phyloP scores from a whole-genome alignment of 2,329 filamentous ascomycete genomes.

The Colletotrichum cereale region DNA sequence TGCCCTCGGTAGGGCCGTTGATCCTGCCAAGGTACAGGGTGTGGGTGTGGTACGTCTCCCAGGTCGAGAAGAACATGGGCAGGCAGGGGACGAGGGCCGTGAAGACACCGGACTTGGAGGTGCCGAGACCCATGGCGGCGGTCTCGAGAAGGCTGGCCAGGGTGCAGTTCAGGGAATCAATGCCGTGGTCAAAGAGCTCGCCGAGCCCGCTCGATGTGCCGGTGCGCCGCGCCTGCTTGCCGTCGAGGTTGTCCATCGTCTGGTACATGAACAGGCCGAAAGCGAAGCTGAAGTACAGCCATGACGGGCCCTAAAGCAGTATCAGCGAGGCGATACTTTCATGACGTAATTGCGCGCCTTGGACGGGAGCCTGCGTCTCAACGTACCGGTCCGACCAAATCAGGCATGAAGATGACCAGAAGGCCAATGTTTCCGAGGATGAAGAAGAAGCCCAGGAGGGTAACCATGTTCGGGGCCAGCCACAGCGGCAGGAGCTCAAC shows the following conservation, averaged over 20 bases:
- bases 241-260: conserved; percentile 99
- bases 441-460: conserved; percentile 93
- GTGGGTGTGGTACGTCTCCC: conserved; percentile 99
- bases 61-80: conserved; percentile 99
- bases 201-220: conserved; percentile 95
- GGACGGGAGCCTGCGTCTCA: background rate
- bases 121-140: conserved; percentile 91
- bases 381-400: conserved; percentile 88
- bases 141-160: conserved; percentile 91
- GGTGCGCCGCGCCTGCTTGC: conserved; percentile 95
- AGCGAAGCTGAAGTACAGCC: conserved; percentile 97
- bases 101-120: conserved; percentile 86
- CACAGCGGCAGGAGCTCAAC: conserved; percentile 94
- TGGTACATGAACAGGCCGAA: conserved; percentile 98
- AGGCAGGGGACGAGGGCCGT: conserved; percentile 92
- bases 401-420: conserved; percentile 85
- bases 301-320: conserved; percentile 76
- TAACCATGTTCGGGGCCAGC: conserved; percentile 98
- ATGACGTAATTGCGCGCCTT: conserved; percentile 35
- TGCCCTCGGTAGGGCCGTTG: conserved; percentile 96
- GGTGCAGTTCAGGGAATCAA: conserved; percentile 98
- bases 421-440: conserved; percentile 85
- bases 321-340: conserved; percentile 31
- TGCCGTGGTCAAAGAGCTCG: conserved; percentile 98
- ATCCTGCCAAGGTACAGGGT: conserved; percentile 96